phyloP scores from a whole-genome alignment of 805 yeast genomes.

The Schwanniomyces pseudopolymorphus region DNA sequence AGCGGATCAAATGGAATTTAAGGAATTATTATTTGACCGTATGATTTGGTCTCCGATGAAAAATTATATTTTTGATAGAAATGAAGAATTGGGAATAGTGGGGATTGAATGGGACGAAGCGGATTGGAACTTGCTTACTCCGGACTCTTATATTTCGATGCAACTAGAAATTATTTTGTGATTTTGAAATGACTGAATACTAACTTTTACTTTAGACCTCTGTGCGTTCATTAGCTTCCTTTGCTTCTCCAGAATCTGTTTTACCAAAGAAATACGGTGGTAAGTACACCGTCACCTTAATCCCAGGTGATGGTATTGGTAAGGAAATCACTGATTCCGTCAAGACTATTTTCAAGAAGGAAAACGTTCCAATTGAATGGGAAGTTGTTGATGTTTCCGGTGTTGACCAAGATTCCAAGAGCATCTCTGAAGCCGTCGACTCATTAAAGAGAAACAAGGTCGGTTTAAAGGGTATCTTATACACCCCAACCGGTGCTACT shows the following conservation, averaged over 20 bases:
- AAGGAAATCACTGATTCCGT: conserved; percentile 94
- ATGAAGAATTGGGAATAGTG: background rate
- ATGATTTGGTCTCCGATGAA: background rate
- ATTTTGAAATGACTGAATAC: no score
- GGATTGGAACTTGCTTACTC: background rate
- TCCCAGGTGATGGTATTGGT: conserved; percentile 99
- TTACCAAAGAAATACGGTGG: conserved; percentile 95
- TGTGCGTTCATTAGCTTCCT: conserved; percentile 51
- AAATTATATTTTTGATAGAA: background rate
- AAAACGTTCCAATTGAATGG: conserved; percentile 91
- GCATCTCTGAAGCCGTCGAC: conserved; percentile 80
- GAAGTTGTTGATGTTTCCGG: conserved; percentile 56
- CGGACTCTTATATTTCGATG: background rate
- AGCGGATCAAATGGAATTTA: background rate
- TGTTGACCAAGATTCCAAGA: conserved; percentile 57
- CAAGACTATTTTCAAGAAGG: conserved; percentile 80
- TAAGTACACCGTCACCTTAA: conserved; percentile 86
- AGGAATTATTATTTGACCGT: background rate
- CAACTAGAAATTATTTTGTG: background rate
- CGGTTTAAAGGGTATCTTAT: conserved; percentile 94
- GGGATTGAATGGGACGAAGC: background rate
- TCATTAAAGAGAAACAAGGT: conserved; percentile 94
- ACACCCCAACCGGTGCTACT: conserved; percentile 79
- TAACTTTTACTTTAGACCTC: conserved; percentile 28
- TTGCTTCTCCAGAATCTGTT: conserved; percentile 58